Conservation (phyloP, 495 filamentous ascomycete genomes). For the Lasiosphaeris hirsuta region DNA sequence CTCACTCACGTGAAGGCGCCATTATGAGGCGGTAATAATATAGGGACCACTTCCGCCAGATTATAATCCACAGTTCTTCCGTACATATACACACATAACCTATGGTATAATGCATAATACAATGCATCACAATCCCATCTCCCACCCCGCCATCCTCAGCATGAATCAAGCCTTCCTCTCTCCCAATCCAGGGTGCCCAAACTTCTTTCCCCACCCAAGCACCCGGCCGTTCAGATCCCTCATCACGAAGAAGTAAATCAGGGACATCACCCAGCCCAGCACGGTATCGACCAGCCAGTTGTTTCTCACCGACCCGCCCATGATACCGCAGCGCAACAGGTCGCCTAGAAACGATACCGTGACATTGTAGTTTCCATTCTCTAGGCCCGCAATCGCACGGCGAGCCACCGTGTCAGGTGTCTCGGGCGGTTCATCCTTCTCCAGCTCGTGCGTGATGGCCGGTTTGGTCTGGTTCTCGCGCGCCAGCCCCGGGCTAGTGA, state of each 20-base stretch:
- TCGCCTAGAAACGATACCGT: conserved; percentile 66
- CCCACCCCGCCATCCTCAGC: background rate
- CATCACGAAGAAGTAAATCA: conserved; percentile 61
- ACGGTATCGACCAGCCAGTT: conserved; percentile 61
- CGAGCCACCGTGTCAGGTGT: conserved; percentile 72
- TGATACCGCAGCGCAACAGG: conserved; percentile 59
- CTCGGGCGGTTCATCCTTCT: conserved; percentile 76
- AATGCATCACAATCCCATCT: background rate
- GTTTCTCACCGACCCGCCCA: conserved; percentile 58
- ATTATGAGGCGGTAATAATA: no score
- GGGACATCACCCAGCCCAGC: conserved; percentile 50
- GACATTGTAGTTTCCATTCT: conserved; percentile 75
- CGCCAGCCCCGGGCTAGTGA: conserved; percentile 70
- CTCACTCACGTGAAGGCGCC: no score
- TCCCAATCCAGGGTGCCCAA: conserved; percentile 51
- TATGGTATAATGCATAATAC: background rate
- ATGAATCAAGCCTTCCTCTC: conserved; percentile 21
- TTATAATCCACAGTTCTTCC: no score
- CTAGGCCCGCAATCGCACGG: conserved; percentile 66
- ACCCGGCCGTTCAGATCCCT: conserved; percentile 59
- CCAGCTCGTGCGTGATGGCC: conserved; percentile 72
- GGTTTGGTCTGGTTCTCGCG: conserved; percentile 81
- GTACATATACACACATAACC: no score
- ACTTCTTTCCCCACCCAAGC: conserved; percentile 52
- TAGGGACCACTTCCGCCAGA: no score